Evolutionary conservation across 2,329 filamentous ascomycete species (phyloP).

Genomic region (Byssoonygena ceratinophila): DNA sequence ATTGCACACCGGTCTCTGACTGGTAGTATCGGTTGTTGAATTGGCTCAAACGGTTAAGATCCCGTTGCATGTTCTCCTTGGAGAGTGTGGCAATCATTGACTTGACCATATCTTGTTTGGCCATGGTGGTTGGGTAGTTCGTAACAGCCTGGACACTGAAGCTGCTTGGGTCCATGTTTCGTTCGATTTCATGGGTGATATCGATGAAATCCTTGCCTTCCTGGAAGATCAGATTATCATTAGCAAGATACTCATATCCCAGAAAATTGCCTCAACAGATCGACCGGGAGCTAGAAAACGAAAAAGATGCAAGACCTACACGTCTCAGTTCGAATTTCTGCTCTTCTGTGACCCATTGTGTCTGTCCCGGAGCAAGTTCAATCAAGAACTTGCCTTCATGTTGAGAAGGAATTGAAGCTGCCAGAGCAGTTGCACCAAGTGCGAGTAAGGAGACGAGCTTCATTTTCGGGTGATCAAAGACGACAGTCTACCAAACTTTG

Average conservation of each 20-base stretch:
- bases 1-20: conserved; percentile 57
- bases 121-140: conserved; percentile 56
- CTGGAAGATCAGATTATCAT: conserved; percentile 36
- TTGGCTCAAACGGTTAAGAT: conserved; percentile 60
- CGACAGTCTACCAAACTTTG: neutral
- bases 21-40: conserved; percentile 51
- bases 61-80: conserved; percentile 63
- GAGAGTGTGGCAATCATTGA: conserved; percentile 58
- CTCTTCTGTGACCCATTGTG: conserved; percentile 79
- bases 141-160: conserved; percentile 31
- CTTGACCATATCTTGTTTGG: conserved; percentile 54
- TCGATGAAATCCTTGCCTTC: conserved; percentile 86
- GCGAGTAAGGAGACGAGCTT: conserved; percentile 28
- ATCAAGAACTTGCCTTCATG: conserved; percentile 53
- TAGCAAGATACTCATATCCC: neutral
- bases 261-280: neutral
- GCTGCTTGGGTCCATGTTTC: conserved; percentile 25
- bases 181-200: conserved; percentile 59
- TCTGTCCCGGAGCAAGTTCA: conserved; percentile 71
- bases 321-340: conserved; percentile 87
- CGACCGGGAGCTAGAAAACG: too few species aligned
- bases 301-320: too few species aligned
- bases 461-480: conserved; percentile 22
- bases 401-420: conserved; percentile 27
- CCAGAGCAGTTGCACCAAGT: conserved; percentile 26